Evolutionary conservation across 2,329 filamentous ascomycete genomes (phyloP).

Genomic region (Fusarium napiforme): DNA sequence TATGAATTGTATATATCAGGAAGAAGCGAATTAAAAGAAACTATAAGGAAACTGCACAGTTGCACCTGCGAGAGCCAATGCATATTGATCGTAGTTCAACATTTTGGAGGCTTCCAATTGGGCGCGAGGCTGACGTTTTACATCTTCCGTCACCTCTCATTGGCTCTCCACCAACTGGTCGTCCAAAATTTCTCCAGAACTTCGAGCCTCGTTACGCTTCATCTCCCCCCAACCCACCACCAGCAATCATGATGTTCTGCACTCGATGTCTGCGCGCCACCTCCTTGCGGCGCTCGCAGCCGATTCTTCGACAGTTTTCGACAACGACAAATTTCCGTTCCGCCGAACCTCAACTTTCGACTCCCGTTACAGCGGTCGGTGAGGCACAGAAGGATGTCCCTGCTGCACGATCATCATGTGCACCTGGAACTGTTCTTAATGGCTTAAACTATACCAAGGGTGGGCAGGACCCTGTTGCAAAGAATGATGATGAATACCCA

Average conservation of each 20-base stretch:
- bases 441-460: conserved; percentile 84
- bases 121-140: conserved; percentile 46
- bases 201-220: conserved; percentile 40
- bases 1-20: conserved; percentile 51
- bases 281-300: conserved; percentile 46
- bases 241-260: conserved; percentile 53
- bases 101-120: conserved; percentile 5
- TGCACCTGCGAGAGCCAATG: not conserved
- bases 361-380: conserved; percentile 47
- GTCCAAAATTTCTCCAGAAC: conserved; percentile 47
- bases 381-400: conserved; percentile 47
- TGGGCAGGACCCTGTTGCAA: conserved; percentile 76
- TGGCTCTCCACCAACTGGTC: conserved; percentile 40
- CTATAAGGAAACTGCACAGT: not conserved
- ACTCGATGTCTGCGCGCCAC: conserved; percentile 61
- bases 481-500: conserved; percentile 81
- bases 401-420: conserved; percentile 62
- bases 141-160: conserved; percentile 36
- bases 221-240: conserved; percentile 42
- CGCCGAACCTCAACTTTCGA: conserved; percentile 52
- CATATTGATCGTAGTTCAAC: not conserved
- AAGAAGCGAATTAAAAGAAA: conserved; percentile 44
- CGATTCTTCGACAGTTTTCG: conserved; percentile 54
- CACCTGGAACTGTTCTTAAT: conserved; percentile 74
- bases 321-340: conserved; percentile 51